A percentile compares a stretch with the other conserved stretches of the same genome.
Conservation (phyloP, 2,329 filamentous ascomycete species). For the Raffaelea deltoideospora region DNA sequence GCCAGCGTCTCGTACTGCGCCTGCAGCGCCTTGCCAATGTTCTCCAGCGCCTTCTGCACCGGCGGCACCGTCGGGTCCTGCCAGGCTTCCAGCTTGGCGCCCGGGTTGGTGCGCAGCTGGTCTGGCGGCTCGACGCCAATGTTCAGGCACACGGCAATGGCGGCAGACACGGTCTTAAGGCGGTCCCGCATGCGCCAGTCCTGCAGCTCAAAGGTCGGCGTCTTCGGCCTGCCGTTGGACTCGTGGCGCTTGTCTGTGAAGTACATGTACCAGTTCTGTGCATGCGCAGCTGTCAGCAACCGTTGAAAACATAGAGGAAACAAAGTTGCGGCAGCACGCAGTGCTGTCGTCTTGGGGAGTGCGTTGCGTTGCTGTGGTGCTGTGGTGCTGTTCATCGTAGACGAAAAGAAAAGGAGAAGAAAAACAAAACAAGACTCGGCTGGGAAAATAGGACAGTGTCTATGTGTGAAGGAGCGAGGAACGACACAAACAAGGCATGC, state of each 20-base stretch:
- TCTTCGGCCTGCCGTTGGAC: slow-evolving; percentile 75
- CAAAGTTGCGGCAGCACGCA: not conserved
- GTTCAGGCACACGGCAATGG: slow-evolving; percentile 86
- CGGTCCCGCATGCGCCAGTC: slow-evolving; percentile 98
- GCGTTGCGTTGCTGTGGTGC: too few species aligned
- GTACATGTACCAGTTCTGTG: slow-evolving; percentile 97
- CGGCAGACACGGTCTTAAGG: slow-evolving; percentile 90
- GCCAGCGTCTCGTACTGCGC: slow-evolving; percentile 92
- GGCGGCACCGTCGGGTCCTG: slow-evolving; percentile 75
- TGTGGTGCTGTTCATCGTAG: too few species aligned
- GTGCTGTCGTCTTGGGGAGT: too few species aligned
- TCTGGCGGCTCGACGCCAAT: slow-evolving; percentile 96
- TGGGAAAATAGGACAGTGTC: too few species aligned
- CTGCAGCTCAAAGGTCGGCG: slow-evolving; percentile 50
- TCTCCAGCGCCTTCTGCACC: slow-evolving; percentile 73
- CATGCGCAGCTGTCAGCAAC: not conserved
- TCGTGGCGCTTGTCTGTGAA: slow-evolving; percentile 97
- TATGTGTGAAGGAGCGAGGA: too few species aligned
- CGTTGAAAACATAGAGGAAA: slow-evolving; percentile 1
- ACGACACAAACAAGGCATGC: too few species aligned
- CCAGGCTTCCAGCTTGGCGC: slow-evolving; percentile 92
- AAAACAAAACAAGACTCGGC: too few species aligned
- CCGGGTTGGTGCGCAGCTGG: slow-evolving; percentile 87
- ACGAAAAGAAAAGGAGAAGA: not conserved
- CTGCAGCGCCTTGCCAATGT: slow-evolving; percentile 92